A percentile compares a stretch with the other conserved stretches of the same genome.
Evolutionary conservation across 352 stramenopile species (phyloP).

Genomic region (Pythium monospermum): DNA sequence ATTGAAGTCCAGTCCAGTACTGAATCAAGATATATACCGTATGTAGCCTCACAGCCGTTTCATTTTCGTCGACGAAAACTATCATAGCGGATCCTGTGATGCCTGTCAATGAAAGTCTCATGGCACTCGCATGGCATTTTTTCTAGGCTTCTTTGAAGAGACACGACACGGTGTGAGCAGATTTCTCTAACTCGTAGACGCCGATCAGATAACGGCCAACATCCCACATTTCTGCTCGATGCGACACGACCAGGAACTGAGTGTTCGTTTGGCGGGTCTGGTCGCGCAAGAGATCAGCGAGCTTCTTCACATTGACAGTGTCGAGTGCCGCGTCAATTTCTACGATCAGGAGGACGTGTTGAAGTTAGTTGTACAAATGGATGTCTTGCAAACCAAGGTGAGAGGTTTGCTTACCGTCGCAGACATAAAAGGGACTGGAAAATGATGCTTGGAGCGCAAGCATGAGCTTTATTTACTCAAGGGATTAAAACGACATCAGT

Average conservation of each 20-base stretch:
- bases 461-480: constrained; percentile 23
- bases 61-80: no score
- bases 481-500: not conserved
- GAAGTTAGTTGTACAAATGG: no score
- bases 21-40: no score
- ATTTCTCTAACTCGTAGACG: constrained; percentile 28
- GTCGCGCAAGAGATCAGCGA: constrained; percentile 20
- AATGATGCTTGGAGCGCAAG: constrained; percentile 34
- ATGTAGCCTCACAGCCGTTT: no score
- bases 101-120: no score
- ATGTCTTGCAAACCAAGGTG: no score
- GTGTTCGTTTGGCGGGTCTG: constrained; percentile 19
- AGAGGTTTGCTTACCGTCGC: constrained; percentile 32
- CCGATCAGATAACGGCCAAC: constrained; percentile 19
- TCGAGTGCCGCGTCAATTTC: constrained; percentile 37
- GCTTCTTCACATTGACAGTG: constrained; percentile 30
- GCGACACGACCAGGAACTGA: constrained; percentile 36
- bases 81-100: no score
- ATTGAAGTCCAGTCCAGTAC: no score
- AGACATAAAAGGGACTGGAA: constrained; percentile 33
- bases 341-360: constrained; percentile 4
- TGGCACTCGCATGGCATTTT: no score
- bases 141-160: constrained; percentile 18
- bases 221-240: constrained; percentile 35
- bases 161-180: constrained; percentile 23